These are phyloP conservation scores for Cenchrus fungigraminus DNA, from an alignment of 176 grass and related monocot genomes.

Conservation along the genomic window DNA sequence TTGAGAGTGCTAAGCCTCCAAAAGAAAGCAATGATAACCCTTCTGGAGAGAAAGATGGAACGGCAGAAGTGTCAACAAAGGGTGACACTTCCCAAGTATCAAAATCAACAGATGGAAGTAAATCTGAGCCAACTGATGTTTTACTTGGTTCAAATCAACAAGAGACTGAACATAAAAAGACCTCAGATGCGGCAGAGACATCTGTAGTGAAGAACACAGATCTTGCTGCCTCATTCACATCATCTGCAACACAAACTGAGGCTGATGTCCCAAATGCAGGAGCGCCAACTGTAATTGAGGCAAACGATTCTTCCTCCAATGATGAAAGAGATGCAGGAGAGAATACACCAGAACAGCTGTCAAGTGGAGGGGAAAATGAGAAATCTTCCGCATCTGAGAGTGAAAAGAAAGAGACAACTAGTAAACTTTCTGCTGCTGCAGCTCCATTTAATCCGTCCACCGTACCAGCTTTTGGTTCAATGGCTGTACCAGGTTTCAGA, in stretches of 20 bases:
- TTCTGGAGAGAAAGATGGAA: slow-evolving; percentile 58
- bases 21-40: slow-evolving; percentile 40
- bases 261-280: slow-evolving; percentile 45
- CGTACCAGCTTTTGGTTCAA: slow-evolving; percentile 84
- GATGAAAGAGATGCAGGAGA: slow-evolving; percentile 61
- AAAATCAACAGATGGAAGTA: slow-evolving; percentile 45
- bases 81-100: slow-evolving; percentile 39
- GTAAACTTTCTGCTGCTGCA: slow-evolving; percentile 89
- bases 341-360: slow-evolving; percentile 65
- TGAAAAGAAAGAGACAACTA: slow-evolving; percentile 65
- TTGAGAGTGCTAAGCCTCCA: slow-evolving; percentile 38
- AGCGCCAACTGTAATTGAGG: slow-evolving; percentile 49
- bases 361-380: slow-evolving; percentile 76
- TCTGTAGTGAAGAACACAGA: slow-evolving; percentile 25
- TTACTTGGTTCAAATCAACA: slow-evolving; percentile 41
- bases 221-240: slow-evolving; percentile 34
- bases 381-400: slow-evolving; percentile 67
- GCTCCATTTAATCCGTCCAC: slow-evolving; percentile 92
- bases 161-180: slow-evolving; percentile 31
- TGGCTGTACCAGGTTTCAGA: slow-evolving; percentile 80
- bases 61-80: slow-evolving; percentile 47
- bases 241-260: slow-evolving; percentile 52
- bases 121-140: slow-evolving; percentile 41
- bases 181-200: slow-evolving; percentile 41
- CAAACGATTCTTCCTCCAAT: slow-evolving; percentile 62